Conservation (phyloP, 1,139 yeast species). For the Nematodospora anomalae region DNA sequence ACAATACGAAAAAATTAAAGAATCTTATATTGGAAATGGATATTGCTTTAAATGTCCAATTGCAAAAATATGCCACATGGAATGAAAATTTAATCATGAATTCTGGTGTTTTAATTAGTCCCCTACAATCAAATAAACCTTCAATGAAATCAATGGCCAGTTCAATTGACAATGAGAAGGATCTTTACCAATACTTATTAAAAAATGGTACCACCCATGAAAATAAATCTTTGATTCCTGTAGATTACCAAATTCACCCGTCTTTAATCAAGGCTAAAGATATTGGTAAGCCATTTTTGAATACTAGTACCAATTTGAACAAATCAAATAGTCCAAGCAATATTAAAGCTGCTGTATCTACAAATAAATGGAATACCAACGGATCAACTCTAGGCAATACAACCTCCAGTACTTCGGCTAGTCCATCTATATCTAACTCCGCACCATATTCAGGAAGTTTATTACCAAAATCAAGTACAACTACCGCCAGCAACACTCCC, state of each 20-base stretch:
- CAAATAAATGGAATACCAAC: constrained; percentile 13
- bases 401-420: constrained; percentile 2
- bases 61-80: constrained; percentile 86
- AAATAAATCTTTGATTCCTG: constrained; percentile 50
- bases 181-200: constrained; percentile 68
- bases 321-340: constrained; percentile 20
- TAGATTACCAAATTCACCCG: constrained; percentile 78
- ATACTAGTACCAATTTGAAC: constrained; percentile 19
- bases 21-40: constrained; percentile 83
- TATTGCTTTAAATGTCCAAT: constrained; percentile 81
- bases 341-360: constrained; percentile 16
- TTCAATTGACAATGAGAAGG: constrained; percentile 78
- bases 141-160: constrained; percentile 78
- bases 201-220: constrained; percentile 41
- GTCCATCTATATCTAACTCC: constrained; percentile 1
- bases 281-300: constrained; percentile 41
- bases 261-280: constrained; percentile 47
- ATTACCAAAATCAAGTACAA: constrained; percentile 4
- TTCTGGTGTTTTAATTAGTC: constrained; percentile 79
- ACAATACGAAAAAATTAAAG: constrained; percentile 67
- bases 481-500: background rate
- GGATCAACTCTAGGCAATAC: constrained; percentile 3
- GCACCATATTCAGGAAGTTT: constrained; percentile 5
- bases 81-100: constrained; percentile 81
- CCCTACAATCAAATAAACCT: constrained; percentile 54